Conservation (phyloP, 768 basidiomycete species). For the Lepiota brunneoincarnata region DNA sequence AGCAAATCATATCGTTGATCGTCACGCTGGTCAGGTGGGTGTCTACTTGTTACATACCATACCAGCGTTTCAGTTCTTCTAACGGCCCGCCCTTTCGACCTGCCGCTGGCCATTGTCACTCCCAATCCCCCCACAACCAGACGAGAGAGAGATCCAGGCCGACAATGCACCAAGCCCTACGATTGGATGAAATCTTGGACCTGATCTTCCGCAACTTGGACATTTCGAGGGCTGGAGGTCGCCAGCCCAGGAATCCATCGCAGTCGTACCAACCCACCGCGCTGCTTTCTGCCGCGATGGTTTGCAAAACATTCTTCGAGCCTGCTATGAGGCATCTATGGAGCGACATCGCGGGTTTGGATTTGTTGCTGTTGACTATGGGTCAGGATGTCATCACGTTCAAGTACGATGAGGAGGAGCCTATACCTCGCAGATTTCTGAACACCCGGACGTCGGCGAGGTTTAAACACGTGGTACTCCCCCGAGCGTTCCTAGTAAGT, state of each 20-base stretch:
- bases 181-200: slow-evolving; percentile 1
- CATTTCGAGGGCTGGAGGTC: neutral
- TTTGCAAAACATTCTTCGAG: neutral
- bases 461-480: neutral
- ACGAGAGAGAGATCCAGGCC: no score
- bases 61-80: neutral
- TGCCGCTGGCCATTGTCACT: neutral
- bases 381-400: neutral
- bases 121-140: neutral
- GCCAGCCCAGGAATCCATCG: neutral
- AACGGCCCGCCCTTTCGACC: no score
- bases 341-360: neutral
- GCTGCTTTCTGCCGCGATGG: slow-evolving; percentile 1
- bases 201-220: neutral
- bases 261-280: neutral
- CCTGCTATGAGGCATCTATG: slow-evolving; percentile 5
- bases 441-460: neutral
- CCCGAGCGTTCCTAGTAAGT: neutral
- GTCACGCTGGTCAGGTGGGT: slow-evolving; percentile 1
- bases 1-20: slow-evolving; percentile 3
- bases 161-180: neutral
- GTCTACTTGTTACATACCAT: neutral
- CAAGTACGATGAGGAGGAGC: neutral
- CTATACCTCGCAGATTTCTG: neutral
- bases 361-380: slow-evolving; percentile 1